Evolutionary conservation across 2,329 filamentous ascomycete genomes (phyloP), one percentile per base, ranked within the genome.

Genomic region (Neopestalotiopsis rosae): DNA sequence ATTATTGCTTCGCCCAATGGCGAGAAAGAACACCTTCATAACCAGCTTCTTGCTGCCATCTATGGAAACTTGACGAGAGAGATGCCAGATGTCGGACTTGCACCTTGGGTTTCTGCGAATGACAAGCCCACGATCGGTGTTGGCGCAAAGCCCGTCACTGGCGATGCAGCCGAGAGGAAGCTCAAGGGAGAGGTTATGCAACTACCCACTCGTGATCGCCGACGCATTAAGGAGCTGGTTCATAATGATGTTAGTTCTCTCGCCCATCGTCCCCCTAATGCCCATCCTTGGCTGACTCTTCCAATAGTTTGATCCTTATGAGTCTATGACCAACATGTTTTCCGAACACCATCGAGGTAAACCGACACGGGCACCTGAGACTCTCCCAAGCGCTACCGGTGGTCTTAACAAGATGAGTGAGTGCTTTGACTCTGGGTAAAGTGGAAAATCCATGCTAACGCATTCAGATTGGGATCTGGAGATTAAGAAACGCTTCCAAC

Each of bases 331-430:
- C 13, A 85, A 81, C 69, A 79, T 87, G 59, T 89, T 90, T 72
- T 75, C 81, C 13, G 87, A 90, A 24, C 80, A 84, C 28, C 83
- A 85, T 69, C 83, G 84, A 58, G 80, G 77, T n/a, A 81, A 83
- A 68, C 76, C 82, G 12, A 77, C 82, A 4, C 82, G 83, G 65
- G 78, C 81, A 13, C 87, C 91, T 38, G 88, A 93, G 68, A 87
- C 90, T 9, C 90, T 91, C 32, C 86, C 90, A 34, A 90, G 90
- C 76, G 91, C 91, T 30, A 91, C 90, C 34, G 92, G 92, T 30
- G 69, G 69, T 24, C 86, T 95, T 61, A 94, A 93, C 73, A 94
- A 90, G 73, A 91, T 95, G 85, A 97, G 92, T 94, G 85, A 78
- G 90, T 81, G 13, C 58, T 59, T 28, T 65, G 58, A 38, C 28